Evolutionary conservation across 73 alveolate genomes (phyloP).

Genomic region (Paramecium biaurelia): DNA sequence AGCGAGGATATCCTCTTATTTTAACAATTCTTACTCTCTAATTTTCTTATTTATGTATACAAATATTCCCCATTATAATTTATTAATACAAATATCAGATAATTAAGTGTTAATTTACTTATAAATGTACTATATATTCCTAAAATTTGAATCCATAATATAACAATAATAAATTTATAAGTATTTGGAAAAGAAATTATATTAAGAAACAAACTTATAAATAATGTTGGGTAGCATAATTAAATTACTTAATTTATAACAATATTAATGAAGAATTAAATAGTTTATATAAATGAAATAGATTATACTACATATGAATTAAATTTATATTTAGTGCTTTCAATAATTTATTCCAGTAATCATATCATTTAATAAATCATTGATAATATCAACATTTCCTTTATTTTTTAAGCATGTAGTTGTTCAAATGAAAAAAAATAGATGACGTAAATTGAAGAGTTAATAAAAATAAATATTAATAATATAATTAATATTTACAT

Average conservation of each 20-base stretch:
- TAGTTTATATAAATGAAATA: background rate
- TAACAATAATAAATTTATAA: background rate
- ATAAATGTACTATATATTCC: background rate
- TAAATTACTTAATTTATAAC: background rate
- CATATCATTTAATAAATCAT: background rate
- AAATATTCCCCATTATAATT: background rate
- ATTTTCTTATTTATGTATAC: background rate
- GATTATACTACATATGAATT: background rate
- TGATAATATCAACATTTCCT: background rate
- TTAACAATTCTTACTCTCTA: background rate
- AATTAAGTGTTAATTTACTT: background rate
- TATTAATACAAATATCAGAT: background rate
- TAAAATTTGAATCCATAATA: background rate
- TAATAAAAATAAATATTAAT: background rate
- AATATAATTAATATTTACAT: background rate
- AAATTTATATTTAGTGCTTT: background rate
- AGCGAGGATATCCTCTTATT: background rate
- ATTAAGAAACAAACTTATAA: no score
- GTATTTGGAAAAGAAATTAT: background rate
- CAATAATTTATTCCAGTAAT: background rate
- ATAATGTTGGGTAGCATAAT: background rate
- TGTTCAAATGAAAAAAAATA: no score
- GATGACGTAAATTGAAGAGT: background rate
- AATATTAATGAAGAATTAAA: background rate
- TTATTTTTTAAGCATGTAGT: background rate